phyloP scores from a whole-genome alignment of 768 basidiomycete species.

The Russula lepida region DNA sequence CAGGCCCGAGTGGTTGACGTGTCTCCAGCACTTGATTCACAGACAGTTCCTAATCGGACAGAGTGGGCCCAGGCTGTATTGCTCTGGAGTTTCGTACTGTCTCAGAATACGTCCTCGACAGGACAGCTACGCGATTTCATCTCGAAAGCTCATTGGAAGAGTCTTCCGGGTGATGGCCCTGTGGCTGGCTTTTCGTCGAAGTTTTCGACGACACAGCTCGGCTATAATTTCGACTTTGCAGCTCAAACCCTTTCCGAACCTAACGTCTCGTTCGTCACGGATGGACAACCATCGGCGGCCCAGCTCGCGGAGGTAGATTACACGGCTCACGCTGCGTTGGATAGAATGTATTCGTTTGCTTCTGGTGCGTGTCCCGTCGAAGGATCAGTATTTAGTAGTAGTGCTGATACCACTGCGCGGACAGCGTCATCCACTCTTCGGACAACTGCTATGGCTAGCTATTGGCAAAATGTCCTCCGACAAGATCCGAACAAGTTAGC shows the following conservation, averaged over 20 bases:
- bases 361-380: constrained; percentile 35
- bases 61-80: constrained; percentile 51
- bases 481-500: constrained; percentile 37
- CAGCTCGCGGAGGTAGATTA: constrained; percentile 39
- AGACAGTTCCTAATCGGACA: constrained; percentile 40
- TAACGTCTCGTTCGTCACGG: constrained; percentile 35
- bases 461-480: constrained; percentile 47
- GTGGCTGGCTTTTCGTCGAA: constrained; percentile 24
- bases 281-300: constrained; percentile 38
- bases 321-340: constrained; percentile 34
- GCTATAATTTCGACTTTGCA: constrained; percentile 54
- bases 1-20: constrained; percentile 52
- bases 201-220: constrained; percentile 39
- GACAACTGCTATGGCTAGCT: constrained; percentile 38
- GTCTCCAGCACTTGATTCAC: constrained; percentile 35
- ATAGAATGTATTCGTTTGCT: constrained; percentile 55
- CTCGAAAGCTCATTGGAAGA: constrained; percentile 40
- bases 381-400: not conserved
- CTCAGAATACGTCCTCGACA: constrained; percentile 37
- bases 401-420: not conserved
- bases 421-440: constrained; percentile 53
- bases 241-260: constrained; percentile 41
- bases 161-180: constrained; percentile 37
- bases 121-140: constrained; percentile 40
- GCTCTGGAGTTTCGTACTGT: constrained; percentile 50